A percentile compares a stretch with the other conserved stretches of the same genome.
phyloP scores from a whole-genome alignment of 139 green algal genomes.

The Raphidocelis subcapitata region DNA sequence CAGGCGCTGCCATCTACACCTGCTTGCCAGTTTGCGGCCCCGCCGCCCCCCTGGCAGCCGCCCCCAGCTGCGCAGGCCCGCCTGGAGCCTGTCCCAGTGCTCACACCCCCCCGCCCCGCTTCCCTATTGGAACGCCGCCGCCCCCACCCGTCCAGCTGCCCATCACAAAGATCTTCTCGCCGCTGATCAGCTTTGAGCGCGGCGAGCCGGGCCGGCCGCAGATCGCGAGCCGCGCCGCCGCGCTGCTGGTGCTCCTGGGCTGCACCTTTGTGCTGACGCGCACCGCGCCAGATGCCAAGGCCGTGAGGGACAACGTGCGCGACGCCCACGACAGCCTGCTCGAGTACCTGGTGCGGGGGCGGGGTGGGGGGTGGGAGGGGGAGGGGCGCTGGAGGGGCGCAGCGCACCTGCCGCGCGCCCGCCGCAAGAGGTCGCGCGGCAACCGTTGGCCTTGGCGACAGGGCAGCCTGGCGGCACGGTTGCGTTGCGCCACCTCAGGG shows the following conservation, averaged over 20 bases:
- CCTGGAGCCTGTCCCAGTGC: not conserved
- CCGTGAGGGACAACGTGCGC: constrained; percentile 32
- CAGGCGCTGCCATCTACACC: too few species aligned
- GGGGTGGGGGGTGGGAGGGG: not conserved
- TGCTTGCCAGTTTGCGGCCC: too few species aligned
- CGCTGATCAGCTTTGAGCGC: constrained; percentile 38
- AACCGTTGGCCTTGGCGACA: too few species aligned
- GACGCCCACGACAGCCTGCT: constrained; percentile 49
- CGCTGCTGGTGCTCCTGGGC: constrained; percentile 17
- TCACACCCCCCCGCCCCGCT: not conserved
- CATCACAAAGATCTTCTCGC: constrained; percentile 50
- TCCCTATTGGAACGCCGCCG: too few species aligned
- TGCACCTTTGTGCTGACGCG: constrained; percentile 35
- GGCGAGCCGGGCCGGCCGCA: constrained; percentile 10
- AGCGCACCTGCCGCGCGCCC: too few species aligned
- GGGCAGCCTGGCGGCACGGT: not conserved
- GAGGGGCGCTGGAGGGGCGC: not conserved
- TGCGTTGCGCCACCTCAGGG: not conserved
- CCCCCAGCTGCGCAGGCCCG: constrained; percentile 24
- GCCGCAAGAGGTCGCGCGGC: too few species aligned
- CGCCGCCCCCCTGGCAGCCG: constrained; percentile 38
- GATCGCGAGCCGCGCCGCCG: not conserved
- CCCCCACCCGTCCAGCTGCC: constrained; percentile 39
- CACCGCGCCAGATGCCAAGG: constrained; percentile 36
- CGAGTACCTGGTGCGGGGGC: constrained; percentile 49